Conservation (phyloP, 2,329 filamentous ascomycete genomes). For the Fusarium oxysporum region DNA sequence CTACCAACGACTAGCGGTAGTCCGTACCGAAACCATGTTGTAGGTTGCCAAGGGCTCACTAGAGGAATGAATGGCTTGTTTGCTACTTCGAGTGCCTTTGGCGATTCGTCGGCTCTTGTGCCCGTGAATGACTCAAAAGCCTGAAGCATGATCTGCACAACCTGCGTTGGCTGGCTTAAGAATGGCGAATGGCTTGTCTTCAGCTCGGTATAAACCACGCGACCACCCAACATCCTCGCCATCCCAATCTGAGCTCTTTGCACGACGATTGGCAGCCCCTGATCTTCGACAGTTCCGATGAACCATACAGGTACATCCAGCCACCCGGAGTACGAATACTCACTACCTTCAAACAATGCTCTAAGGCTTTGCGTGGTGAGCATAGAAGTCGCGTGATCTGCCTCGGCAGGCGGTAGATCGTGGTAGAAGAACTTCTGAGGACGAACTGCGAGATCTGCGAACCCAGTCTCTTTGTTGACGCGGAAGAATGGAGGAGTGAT, state of each 20-base stretch:
- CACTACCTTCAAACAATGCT: not conserved
- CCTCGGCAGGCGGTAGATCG: not conserved
- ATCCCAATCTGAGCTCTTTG: not conserved
- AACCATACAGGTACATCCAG: not conserved
- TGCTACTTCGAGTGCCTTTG: rapidly evolving
- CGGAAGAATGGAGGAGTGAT: not conserved
- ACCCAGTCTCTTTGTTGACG: not conserved
- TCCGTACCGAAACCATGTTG: not conserved
- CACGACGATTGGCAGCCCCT: not conserved
- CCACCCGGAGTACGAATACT: not conserved
- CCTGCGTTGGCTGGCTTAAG: not conserved
- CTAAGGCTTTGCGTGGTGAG: constrained; percentile 4
- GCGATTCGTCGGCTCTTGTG: not conserved
- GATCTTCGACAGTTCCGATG: not conserved
- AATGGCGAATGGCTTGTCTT: not conserved
- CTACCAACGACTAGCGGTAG: not conserved
- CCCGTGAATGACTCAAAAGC: not conserved
- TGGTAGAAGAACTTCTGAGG: constrained; percentile 2
- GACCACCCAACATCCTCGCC: not conserved
- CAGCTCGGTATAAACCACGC: not conserved
- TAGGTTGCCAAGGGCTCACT: not conserved
- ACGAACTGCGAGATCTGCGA: not conserved
- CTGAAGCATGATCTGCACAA: not conserved
- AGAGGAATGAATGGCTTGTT: not conserved
- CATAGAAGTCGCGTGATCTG: not conserved